Base-by-base conservation (phyloP, 164 flowering plant species). In the Cinnamomum micranthum region DNA sequence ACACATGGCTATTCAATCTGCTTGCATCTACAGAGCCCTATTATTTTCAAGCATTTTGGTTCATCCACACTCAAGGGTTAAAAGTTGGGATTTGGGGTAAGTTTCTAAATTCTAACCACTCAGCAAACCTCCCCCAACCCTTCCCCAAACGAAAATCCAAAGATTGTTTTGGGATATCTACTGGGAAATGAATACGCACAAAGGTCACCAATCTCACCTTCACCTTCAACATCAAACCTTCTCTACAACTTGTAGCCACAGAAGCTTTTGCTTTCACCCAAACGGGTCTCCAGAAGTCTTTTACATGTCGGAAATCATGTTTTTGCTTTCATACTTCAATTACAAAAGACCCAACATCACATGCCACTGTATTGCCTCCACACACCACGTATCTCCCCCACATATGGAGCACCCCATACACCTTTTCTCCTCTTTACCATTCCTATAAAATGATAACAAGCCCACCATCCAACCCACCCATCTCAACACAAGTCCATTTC, bases 311-410 rank as follows among this genome's bases (percentile, higher is more conserved):
- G 73, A 51, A 31, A 70, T 74, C 74, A 65, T 75, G 51, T 64
- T 31, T 63, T 68, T 71, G 51, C 22, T 71, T 67, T 31, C 22
- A 6, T 28, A 10, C 25, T 50, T 31, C 35, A 51, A 25, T 73
- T 47, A 66, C n/a, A 15, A 71, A 28, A 66, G 73, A 47, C 62
- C 68, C 63, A 51, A 35, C 69, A 6, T 74, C 80, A 77, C 80
- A 77, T 50, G 82, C 13, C 71, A 70, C 47, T 62, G 69, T 63
- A 59, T 33, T 77, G 20, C 75, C 77, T 73, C 84, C 79, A 80
- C 79, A 77, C 75, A 77, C 47, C 63, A 71, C 69, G 47, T 67
- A 71, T 66, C 71, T 62, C 65, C 69, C 24, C 33, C 15, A 28
- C 15, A 28, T 33, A 41, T 41, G 47, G 47, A 17, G 50, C 55